phyloP scores from a whole-genome alignment of 2,329 filamentous ascomycete genomes.

The Claviceps humidiphila region DNA sequence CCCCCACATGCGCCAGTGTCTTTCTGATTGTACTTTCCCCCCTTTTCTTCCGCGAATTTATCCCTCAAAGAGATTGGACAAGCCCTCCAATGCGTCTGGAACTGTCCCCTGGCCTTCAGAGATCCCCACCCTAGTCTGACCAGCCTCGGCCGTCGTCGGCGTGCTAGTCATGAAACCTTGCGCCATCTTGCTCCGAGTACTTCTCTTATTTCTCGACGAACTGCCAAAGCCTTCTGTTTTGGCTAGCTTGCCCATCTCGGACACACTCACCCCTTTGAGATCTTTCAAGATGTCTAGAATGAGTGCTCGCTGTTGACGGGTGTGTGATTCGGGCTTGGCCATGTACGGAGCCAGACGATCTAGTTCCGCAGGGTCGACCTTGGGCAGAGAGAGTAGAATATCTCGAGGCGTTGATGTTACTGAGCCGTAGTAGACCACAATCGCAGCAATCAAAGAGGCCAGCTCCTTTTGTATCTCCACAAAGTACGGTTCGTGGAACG shows the following conservation, averaged over 20 bases:
- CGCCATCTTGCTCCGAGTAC: constrained; percentile 37
- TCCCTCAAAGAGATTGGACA: constrained; percentile 37
- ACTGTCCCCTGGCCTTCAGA: constrained; percentile 21
- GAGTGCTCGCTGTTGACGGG: constrained; percentile 66
- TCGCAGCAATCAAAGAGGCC: constrained; percentile 73
- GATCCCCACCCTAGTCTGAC: constrained; percentile 15
- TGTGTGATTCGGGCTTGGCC: constrained; percentile 41
- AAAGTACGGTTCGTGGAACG: constrained; percentile 90
- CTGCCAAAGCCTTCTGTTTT: constrained; percentile 31
- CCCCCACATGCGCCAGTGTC: too few relatives aligned
- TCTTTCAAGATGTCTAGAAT: constrained; percentile 77
- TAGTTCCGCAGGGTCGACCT: constrained; percentile 56
- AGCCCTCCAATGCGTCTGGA: constrained; percentile 40
- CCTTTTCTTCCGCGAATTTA: constrained; percentile 7
- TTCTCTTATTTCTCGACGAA: constrained; percentile 14
- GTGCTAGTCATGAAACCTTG: constrained; percentile 51
- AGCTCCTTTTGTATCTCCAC: constrained; percentile 92
- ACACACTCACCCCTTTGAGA: constrained; percentile 79
- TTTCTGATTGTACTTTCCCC: too few relatives aligned
- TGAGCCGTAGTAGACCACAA: constrained; percentile 63
- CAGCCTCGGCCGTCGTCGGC: constrained; percentile 20
- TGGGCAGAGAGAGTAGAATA: constrained; percentile 69
- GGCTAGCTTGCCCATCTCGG: constrained; percentile 77
- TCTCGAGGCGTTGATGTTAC: constrained; percentile 56
- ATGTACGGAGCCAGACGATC: constrained; percentile 49